Conservation (phyloP, 306 rosid species). For the Cajanus cajan region DNA sequence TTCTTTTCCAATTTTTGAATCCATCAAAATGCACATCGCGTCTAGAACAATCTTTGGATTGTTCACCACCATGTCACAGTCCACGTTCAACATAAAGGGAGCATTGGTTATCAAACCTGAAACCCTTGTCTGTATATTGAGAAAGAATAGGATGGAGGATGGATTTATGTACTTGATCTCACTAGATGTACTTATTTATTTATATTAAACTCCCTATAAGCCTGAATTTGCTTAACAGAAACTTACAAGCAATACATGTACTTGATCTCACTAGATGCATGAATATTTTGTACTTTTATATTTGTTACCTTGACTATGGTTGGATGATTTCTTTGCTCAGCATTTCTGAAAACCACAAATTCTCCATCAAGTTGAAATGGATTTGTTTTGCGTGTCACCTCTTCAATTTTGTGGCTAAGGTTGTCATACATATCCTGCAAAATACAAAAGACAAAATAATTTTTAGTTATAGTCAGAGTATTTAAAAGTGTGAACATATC, state of each 20-base stretch:
- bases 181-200: too few species aligned
- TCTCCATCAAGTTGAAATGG: constrained; percentile 33
- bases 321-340: constrained; percentile 47
- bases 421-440: constrained; percentile 59
- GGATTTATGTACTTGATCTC: too few species aligned
- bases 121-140: constrained; percentile 50
- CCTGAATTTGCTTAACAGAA: background rate
- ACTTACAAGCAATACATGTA: background rate
- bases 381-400: constrained; percentile 10
- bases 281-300: background rate
- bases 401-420: constrained; percentile 47
- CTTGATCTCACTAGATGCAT: background rate
- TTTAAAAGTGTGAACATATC: too few species aligned
- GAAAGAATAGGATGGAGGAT: background rate
- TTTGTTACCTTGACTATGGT: constrained; percentile 47
- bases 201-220: too few species aligned
- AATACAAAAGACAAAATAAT: background rate
- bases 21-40: constrained; percentile 57
- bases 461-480: too few species aligned
- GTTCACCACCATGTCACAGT: constrained; percentile 72
- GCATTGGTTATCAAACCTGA: constrained; percentile 75
- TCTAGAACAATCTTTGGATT: constrained; percentile 46
- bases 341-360: constrained; percentile 34
- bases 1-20: constrained; percentile 37
- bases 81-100: constrained; percentile 63